Conservation (phyloP, 2,329 filamentous ascomycete species). For the Neoscytalidium dimidiatum region DNA sequence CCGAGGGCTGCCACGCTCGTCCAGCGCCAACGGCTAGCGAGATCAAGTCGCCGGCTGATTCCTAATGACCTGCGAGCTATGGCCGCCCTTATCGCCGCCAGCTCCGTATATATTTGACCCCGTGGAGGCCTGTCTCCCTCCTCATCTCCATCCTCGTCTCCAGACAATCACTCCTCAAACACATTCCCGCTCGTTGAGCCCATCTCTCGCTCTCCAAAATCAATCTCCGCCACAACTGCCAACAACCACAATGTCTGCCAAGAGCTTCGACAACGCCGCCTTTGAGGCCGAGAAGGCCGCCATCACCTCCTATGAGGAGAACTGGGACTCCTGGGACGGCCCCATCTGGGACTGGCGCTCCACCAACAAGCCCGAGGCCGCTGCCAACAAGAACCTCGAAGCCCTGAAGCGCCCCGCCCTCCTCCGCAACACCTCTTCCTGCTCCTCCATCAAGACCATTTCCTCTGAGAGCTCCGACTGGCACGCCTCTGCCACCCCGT, state of each 20-base stretch:
- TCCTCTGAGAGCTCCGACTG: slow-evolving; percentile 8
- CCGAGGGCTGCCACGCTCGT: neutral
- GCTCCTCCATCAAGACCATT: slow-evolving; percentile 15
- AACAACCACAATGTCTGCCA: slow-evolving; percentile 19
- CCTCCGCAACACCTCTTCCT: slow-evolving; percentile 11
- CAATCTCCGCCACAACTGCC: neutral
- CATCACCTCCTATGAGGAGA: slow-evolving; percentile 26
- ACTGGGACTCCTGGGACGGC: slow-evolving; percentile 23
- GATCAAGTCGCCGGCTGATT: neutral
- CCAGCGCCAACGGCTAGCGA: neutral
- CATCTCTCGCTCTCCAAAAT: neutral
- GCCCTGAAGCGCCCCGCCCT: slow-evolving; percentile 17
- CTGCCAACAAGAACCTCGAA: slow-evolving; percentile 13
- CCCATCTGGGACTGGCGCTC: slow-evolving; percentile 19
- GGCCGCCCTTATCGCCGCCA: slow-evolving; percentile 13
- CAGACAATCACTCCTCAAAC: slow-evolving; percentile 72
- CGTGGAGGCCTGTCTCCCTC: neutral
- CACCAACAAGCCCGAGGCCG: slow-evolving; percentile 15
- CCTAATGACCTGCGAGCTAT: slow-evolving; percentile 3
- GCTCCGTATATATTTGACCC: slow-evolving; percentile 13
- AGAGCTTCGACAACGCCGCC: slow-evolving; percentile 24
- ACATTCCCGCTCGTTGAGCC: slow-evolving; percentile 36
- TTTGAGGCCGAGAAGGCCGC: slow-evolving; percentile 27
- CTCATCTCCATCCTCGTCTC: slow-evolving; percentile 83
- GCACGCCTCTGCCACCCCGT: slow-evolving; percentile 13